These are phyloP conservation scores for Handroanthus guayacan DNA, from an alignment of 257 asterid species.

Conservation along the genomic window DNA sequence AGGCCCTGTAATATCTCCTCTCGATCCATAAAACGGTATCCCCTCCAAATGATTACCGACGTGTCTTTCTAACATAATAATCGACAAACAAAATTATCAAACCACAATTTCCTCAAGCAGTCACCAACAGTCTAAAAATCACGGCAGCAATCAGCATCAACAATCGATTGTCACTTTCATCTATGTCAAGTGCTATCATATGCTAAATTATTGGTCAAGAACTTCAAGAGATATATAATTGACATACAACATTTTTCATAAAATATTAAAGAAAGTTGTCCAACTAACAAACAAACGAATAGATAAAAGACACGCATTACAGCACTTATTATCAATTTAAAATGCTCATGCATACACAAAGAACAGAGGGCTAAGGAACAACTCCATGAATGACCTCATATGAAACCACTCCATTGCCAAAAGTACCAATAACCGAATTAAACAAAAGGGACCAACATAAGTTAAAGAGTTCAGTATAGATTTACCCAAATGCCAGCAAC, in stretches of 20 bases:
- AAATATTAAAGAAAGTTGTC: background rate
- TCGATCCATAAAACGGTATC: constrained; percentile 73
- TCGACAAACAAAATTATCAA: constrained; percentile 47
- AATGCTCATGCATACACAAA: constrained; percentile 9
- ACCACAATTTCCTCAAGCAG: constrained; percentile 28
- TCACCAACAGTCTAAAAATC: constrained; percentile 18
- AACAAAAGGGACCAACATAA: constrained; percentile 2
- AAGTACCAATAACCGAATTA: constrained; percentile 31
- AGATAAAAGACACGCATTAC: constrained; percentile 7
- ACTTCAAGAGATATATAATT: background rate
- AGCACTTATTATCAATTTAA: constrained; percentile 25
- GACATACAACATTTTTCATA: background rate
- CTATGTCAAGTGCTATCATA: constrained; percentile 11
- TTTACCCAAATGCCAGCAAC: constrained; percentile 27
- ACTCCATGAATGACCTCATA: constrained; percentile 50
- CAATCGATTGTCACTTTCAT: background rate
- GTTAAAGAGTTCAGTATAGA: background rate
- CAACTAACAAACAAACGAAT: constrained; percentile 11
- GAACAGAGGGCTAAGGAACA: constrained; percentile 32
- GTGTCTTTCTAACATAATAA: constrained; percentile 66
- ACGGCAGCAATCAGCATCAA: constrained; percentile 29
- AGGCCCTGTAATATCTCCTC: constrained; percentile 68
- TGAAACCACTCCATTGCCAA: constrained; percentile 51
- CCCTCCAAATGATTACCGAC: constrained; percentile 76
- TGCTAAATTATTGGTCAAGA: background rate